Evolutionary conservation across 768 basidiomycete genomes (phyloP).

Genomic region (Lentinula raphanica): DNA sequence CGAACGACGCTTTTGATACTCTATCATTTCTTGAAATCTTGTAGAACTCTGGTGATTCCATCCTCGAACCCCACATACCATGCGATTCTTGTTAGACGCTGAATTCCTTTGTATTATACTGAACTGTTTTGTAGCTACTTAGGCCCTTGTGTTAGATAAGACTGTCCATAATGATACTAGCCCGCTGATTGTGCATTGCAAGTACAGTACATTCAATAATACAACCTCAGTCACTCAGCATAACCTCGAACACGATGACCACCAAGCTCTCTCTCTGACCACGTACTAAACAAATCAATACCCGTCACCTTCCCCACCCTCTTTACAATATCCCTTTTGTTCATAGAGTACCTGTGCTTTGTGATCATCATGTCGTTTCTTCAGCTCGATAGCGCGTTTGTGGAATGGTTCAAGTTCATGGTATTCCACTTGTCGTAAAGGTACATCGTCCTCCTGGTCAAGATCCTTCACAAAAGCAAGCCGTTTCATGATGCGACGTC

Average conservation of each 20-base stretch:
- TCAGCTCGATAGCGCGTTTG: constrained; percentile 64
- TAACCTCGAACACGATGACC: background rate
- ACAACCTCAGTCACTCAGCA: background rate
- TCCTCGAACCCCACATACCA: background rate
- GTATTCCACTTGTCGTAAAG: constrained; percentile 71
- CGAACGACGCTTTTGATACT: background rate
- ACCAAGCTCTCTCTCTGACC: too few species aligned
- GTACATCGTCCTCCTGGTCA: constrained; percentile 86
- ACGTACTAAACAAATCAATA: constrained; percentile 45
- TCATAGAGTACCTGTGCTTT: constrained; percentile 81
- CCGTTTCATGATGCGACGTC: constrained; percentile 1
- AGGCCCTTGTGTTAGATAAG: background rate
- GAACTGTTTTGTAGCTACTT: background rate
- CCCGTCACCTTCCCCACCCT: constrained; percentile 94
- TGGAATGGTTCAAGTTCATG: constrained; percentile 65
- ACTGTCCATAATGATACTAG: background rate
- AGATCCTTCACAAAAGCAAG: constrained; percentile 52
- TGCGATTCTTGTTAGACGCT: background rate
- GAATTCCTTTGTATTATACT: constrained; percentile 6
- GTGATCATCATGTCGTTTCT: constrained; percentile 75
- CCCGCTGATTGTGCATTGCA: background rate
- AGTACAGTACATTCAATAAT: background rate
- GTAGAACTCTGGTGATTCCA: too few species aligned
- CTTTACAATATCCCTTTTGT: constrained; percentile 87
- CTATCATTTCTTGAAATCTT: background rate